phyloP scores from a whole-genome alignment of 2,329 filamentous ascomycete species.

The Hypocreales sp. region DNA sequence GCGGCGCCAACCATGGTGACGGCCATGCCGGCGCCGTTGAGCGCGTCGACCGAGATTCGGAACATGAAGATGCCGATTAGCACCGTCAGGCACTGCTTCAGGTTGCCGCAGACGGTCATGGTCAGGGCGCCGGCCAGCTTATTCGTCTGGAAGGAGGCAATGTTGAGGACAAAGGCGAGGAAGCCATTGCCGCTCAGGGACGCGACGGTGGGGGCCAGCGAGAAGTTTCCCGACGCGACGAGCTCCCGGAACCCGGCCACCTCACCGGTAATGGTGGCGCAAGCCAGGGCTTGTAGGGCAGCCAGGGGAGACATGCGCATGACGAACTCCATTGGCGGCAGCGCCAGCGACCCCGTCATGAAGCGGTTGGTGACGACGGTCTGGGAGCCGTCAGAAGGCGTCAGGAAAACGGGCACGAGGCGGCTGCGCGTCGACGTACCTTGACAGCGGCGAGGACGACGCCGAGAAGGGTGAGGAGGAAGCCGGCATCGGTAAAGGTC shows the following conservation, averaged over 20 bases:
- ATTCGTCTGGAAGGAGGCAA: conserved; percentile 42
- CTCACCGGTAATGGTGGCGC: conserved; percentile 37
- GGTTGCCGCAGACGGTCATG: conserved; percentile 43
- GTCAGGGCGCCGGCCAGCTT: conserved; percentile 40
- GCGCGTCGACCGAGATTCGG: conserved; percentile 30
- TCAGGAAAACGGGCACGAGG: too few relatives aligned
- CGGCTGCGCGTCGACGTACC: conserved; percentile 12
- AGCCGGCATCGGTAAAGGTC: conserved; percentile 42
- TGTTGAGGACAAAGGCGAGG: conserved; percentile 39
- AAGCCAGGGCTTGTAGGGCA: conserved; percentile 35
- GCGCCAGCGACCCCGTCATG: conserved; percentile 43
- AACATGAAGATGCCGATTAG: conserved; percentile 37
- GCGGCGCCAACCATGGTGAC: conserved; percentile 39
- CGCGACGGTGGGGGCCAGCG: conserved; percentile 20
- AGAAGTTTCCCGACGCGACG: conserved; percentile 18
- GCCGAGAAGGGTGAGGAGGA: conserved; percentile 36
- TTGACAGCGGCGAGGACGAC: conserved; percentile 40
- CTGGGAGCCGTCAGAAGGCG: conserved; percentile 12
- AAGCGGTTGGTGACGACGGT: conserved; percentile 49
- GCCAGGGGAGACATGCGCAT: conserved; percentile 47
- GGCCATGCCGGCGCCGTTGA: conserved; percentile 40
- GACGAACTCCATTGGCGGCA: conserved; percentile 44
- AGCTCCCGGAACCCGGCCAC: conserved; percentile 23
- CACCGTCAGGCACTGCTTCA: conserved; percentile 42
- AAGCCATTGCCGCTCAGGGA: conserved; percentile 34